Evolutionary conservation across 345 rosid species (phyloP).

Genomic region (Euphorbia lathyris): DNA sequence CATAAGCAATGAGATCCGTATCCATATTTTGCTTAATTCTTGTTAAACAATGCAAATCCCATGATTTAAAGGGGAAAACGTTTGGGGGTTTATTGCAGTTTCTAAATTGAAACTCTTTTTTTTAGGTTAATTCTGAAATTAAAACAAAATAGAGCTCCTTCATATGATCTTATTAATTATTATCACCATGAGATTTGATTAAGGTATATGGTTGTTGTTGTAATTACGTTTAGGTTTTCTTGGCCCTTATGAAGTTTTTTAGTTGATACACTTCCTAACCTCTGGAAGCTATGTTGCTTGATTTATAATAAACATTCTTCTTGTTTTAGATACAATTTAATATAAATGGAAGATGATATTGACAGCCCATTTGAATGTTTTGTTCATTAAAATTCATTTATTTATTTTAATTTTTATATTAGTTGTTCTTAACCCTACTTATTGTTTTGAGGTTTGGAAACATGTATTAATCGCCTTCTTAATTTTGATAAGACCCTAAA

Average conservation of each 20-base stretch:
- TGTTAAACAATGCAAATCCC: constrained; percentile 22
- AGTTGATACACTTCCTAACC: neutral
- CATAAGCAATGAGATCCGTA: constrained; percentile 9
- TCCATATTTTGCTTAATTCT: neutral
- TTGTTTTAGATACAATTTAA: constrained; percentile 4
- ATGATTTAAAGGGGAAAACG: neutral
- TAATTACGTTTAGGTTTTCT: too few species aligned
- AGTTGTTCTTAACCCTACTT: constrained; percentile 24
- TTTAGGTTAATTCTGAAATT: neutral
- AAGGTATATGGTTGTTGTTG: neutral
- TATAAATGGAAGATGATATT: constrained; percentile 21
- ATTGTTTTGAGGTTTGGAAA: constrained; percentile 18
- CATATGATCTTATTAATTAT: too few species aligned
- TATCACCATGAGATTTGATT: too few species aligned
- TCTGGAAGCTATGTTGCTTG: neutral
- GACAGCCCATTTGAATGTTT: constrained; percentile 28
- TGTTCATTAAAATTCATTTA: neutral
- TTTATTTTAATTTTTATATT: neutral
- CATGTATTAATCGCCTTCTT: constrained; percentile 28
- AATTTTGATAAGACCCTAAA: constrained; percentile 13
- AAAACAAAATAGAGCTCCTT: constrained; percentile 4
- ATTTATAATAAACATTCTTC: neutral
- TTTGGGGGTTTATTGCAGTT: neutral
- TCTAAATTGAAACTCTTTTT: neutral
- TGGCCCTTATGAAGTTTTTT: too few species aligned